Percentiles rank a stretch among this genome's conserved stretches.
phyloP scores from a whole-genome alignment of 1,284 basidiomycete genomes.

The Stygiomarasmius scandens region DNA sequence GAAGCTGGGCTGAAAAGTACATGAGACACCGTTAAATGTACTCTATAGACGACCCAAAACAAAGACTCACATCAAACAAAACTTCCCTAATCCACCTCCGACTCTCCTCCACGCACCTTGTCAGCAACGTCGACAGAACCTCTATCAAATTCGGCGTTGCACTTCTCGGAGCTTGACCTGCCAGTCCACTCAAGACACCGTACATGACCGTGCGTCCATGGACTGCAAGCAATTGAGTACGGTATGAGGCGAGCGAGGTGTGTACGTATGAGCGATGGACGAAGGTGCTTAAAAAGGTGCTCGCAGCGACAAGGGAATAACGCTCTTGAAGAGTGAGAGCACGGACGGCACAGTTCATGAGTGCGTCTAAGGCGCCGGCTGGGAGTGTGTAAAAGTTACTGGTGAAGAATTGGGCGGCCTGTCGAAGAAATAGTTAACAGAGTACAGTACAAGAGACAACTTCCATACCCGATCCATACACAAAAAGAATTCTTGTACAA shows the following conservation, averaged over 20 bases:
- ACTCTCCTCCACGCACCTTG: constrained; percentile 55
- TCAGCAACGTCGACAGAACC: constrained; percentile 67
- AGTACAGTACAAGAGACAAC: neutral
- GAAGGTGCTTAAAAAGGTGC: constrained; percentile 58
- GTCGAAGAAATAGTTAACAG: constrained; percentile 8
- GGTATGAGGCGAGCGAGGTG: constrained; percentile 39
- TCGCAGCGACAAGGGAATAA: constrained; percentile 83
- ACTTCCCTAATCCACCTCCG: constrained; percentile 74
- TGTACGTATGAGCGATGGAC: constrained; percentile 62
- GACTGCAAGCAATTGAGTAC: constrained; percentile 46
- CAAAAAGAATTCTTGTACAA: constrained; percentile 81
- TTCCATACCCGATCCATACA: neutral
- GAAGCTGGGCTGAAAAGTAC: constrained; percentile 57
- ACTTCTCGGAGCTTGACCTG: constrained; percentile 79
- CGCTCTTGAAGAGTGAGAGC: constrained; percentile 81
- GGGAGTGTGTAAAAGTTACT: constrained; percentile 70
- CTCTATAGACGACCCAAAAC: neutral
- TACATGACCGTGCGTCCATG: constrained; percentile 75
- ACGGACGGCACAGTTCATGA: constrained; percentile 73
- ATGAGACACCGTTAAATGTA: constrained; percentile 3
- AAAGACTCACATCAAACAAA: constrained; percentile 62
- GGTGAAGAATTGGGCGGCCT: constrained; percentile 79
- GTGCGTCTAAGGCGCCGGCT: constrained; percentile 63
- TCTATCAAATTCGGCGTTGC: constrained; percentile 85
- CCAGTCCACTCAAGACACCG: constrained; percentile 77